A percentile compares a stretch with the other conserved stretches of the same genome.
phyloP scores from a whole-genome alignment of 2,329 filamentous ascomycete genomes.

The Talaromyces islandicus region DNA sequence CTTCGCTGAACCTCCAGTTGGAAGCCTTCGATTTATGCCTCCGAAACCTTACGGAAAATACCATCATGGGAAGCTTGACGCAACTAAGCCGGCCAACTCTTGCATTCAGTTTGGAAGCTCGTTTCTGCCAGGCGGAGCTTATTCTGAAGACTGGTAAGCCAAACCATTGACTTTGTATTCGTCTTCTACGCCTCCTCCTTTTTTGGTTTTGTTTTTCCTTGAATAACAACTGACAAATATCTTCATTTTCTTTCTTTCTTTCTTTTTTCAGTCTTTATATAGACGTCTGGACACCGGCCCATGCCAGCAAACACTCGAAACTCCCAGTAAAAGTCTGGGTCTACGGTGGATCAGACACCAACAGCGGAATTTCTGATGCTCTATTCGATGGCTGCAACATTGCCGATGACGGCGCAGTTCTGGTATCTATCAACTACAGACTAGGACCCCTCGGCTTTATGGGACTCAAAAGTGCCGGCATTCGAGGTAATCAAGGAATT shows the following conservation, averaged over 20 bases:
- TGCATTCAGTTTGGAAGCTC: slow-evolving; percentile 15
- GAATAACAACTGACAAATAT: not conserved
- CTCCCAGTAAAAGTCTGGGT: slow-evolving; percentile 61
- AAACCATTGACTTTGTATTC: not conserved
- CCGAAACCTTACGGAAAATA: slow-evolving; percentile 15
- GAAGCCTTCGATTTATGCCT: slow-evolving; percentile 15
- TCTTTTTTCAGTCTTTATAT: slow-evolving; percentile 14
- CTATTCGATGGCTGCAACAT: slow-evolving; percentile 37
- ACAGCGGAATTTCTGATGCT: slow-evolving; percentile 50
- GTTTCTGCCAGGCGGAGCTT: not conserved
- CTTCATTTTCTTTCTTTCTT: not conserved
- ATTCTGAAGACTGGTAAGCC: slow-evolving; percentile 17
- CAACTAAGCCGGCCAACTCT: slow-evolving; percentile 12
- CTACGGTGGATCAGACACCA: slow-evolving; percentile 58
- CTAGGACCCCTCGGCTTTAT: slow-evolving; percentile 20
- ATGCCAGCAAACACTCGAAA: slow-evolving; percentile 35
- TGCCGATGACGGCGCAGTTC: slow-evolving; percentile 4
- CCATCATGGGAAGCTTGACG: slow-evolving; percentile 12
- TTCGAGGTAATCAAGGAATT: slow-evolving; percentile 15
- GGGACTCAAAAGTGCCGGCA: slow-evolving; percentile 7
- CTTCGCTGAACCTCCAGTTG: slow-evolving; percentile 16
- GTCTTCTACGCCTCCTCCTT: too few relatives aligned
- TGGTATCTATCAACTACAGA: slow-evolving; percentile 21
- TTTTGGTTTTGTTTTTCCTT: not conserved
- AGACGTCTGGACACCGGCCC: slow-evolving; percentile 33